Evolutionary conservation across 1,139 yeast genomes (phyloP), one percentile per base, ranked within the genome.

Genomic region (Lodderomyces margitis): DNA sequence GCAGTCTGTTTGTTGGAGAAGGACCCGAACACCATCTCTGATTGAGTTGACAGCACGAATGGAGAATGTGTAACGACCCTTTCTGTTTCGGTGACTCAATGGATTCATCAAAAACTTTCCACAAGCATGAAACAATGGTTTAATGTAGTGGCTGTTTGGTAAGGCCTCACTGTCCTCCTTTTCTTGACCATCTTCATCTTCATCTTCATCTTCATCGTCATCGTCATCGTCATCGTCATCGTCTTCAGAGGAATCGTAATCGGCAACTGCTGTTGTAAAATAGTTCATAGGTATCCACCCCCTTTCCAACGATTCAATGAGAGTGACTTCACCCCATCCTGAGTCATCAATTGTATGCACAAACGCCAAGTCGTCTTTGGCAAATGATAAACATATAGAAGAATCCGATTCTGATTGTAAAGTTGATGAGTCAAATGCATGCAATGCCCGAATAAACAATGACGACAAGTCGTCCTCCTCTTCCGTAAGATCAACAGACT

Each of bases 221-320:
- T 21, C 24, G 8, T 36, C 33, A 11, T 48, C 51, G 11, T 48
- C 50, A 8, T 54, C 57, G 10, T 53, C 52, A 53, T 60, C 43
- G 11, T 53, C 57, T 12, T 49, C 54, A 12, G 49, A 49, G 1
- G 46, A 53, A 9, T 54, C 53, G 4, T 54, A 56, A 15, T 69
- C 70, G 6, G 43, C 23, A 8, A 83, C 71, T 12, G 87, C 87
- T 34, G 84, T 74, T 12, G 74, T 61, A 54, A 91, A 92, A 63
- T 88, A 92, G 60, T 91, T 91, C 74, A 91, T 84, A 2, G 98
- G 98, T 14, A 92, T 88, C 98, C 98, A 92, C 21, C 98, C 98
- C 46, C 96, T 74, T 51, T 78, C 77, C 42, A 87, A 77, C 5
- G 86, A 74, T 40, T 81, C 80, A 15, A 78, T 60, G 38, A 87